phyloP scores from a whole-genome alignment of 202 grass and related monocot species.

The Schoenoplectus triqueter region DNA sequence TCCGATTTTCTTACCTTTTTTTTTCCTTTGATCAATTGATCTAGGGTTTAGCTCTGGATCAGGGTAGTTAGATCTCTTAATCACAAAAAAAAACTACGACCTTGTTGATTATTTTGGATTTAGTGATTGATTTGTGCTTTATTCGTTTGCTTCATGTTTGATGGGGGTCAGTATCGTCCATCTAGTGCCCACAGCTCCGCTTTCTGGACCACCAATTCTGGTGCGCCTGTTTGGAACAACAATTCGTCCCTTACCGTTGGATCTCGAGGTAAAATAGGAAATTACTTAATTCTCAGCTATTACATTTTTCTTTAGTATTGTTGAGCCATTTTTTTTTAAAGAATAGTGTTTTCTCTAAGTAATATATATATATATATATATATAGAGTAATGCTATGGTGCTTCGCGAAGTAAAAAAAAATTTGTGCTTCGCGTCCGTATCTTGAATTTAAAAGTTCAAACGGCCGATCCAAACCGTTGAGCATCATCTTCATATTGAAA shows the following conservation, averaged over 20 bases:
- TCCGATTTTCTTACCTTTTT: background rate
- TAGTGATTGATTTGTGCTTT: background rate
- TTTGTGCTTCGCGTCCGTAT: too few species aligned
- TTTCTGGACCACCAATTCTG: constrained; percentile 88
- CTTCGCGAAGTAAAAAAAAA: too few species aligned
- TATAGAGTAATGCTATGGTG: too few species aligned
- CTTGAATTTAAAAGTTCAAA: too few species aligned
- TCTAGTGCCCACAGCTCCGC: constrained; percentile 61
- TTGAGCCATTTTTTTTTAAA: background rate
- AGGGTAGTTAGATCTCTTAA: constrained; percentile 1
- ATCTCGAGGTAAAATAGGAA: constrained; percentile 50
- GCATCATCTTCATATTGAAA: too few species aligned
- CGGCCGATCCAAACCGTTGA: too few species aligned
- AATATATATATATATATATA: background rate
- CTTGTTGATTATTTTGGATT: background rate
- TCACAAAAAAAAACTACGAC: constrained; percentile 13
- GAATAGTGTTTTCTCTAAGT: background rate
- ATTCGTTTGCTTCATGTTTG: constrained; percentile 2
- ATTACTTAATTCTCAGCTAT: background rate
- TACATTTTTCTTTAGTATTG: background rate
- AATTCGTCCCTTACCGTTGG: constrained; percentile 84
- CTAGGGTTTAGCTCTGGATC: constrained; percentile 12
- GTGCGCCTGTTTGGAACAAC: constrained; percentile 87
- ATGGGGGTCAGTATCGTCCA: constrained; percentile 58
- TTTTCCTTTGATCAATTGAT: constrained; percentile 16